Base-by-base conservation (phyloP, 2,329 filamentous ascomycete species). In the Lasiodiplodia sp. region DNA sequence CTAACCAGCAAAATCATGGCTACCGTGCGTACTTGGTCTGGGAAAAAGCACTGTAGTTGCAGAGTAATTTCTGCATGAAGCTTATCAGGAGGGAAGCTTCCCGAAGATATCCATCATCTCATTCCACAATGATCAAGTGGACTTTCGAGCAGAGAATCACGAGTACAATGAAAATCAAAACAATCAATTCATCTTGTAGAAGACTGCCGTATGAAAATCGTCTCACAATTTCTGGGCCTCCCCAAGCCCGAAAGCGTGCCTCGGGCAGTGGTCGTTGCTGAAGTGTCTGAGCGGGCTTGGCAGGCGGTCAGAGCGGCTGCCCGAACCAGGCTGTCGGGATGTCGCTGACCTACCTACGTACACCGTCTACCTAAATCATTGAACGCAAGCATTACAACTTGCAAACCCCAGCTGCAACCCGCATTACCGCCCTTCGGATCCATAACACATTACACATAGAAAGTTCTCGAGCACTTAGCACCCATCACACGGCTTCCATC, bases 311-410 rank as follows among this genome's bases (percentile, higher is more conserved):
- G 57, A 34, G 57, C 12, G 38, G 21, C 11, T 40, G n/a, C 37
- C 56, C 56, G 56, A 40, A 62, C 57, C 57, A 21, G 57, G 38
- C 57, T 49, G 38, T 62, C 57, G 57, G 57, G 38, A n/a, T 28
- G 23, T 34, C 40, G 57, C n/a, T 25, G 14, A 62, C 38, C 25
- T 25, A 31, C 57, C 28, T 28, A 28, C 28, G 28, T 28, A 28
- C 28, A 49, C 38, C 57, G 12, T 62, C 38, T 40, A 62, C 23
- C 57, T 62, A 49, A 40, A 62, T 62, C 57, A 62, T 62, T 62
- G 57, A 47, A 38, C 14, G 38, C 57, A 62, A 21, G 38, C 57
- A 49, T 28, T 18, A 62, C 57, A 10, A 49, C 40, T 11, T 49
- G 38, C 10, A 60, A 31, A 25, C n/a, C 38, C 4, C 38, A 18